Evolutionary conservation across 176 grass and related monocot species (phyloP).

Genomic region (Calamus simplicifolius): DNA sequence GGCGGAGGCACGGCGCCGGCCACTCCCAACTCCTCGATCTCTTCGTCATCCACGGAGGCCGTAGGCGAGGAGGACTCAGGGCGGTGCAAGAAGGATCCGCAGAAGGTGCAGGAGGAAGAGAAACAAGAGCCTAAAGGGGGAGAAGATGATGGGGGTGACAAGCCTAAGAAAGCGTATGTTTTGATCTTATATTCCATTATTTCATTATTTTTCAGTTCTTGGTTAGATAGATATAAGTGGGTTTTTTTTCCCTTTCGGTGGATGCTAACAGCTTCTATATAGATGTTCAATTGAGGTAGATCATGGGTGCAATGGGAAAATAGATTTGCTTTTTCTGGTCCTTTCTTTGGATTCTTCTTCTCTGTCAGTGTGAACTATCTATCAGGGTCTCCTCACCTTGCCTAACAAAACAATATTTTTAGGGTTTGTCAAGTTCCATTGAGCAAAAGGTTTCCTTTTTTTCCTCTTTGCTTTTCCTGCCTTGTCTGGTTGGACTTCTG

Average conservation of each 20-base stretch:
- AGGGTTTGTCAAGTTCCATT: slow-evolving; percentile 20
- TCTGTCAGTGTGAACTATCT: neutral
- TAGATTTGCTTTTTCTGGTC: neutral
- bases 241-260: slow-evolving; percentile 4
- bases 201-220: slow-evolving; percentile 5
- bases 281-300: neutral
- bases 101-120: slow-evolving; percentile 34
- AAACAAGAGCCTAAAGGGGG: slow-evolving; percentile 32
- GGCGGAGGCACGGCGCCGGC: slow-evolving; percentile 8
- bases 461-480: slow-evolving; percentile 3
- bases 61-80: slow-evolving; percentile 40
- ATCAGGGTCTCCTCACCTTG: slow-evolving; percentile 53
- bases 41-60: slow-evolving; percentile 56
- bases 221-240: neutral
- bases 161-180: slow-evolving; percentile 66
- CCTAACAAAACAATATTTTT: slow-evolving; percentile 28
- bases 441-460: no score
- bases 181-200: slow-evolving; percentile 16
- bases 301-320: no score
- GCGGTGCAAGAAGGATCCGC: slow-evolving; percentile 50
- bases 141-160: slow-evolving; percentile 49
- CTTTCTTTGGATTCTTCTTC: neutral
- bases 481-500: slow-evolving; percentile 8
- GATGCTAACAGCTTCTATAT: neutral
- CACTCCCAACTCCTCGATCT: slow-evolving; percentile 71